These are phyloP conservation scores for Apophysomyces variabilis DNA, from an alignment of 371 early-diverging fungal species.

Conservation along the genomic window DNA sequence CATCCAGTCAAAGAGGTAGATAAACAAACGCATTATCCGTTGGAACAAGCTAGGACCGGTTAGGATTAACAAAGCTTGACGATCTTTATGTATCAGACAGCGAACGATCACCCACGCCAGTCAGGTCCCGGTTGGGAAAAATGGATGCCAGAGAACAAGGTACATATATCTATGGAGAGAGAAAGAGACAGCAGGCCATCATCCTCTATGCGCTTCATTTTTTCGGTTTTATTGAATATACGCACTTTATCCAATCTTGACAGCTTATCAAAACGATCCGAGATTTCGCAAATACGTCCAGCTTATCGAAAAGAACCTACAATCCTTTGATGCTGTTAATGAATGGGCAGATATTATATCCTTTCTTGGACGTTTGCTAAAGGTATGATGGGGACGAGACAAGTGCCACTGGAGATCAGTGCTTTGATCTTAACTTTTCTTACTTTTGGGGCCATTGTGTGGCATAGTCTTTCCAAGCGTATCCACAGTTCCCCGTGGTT, in stretches of 20 bases:
- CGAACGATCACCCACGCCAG: not conserved
- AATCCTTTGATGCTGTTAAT: conserved; percentile 89
- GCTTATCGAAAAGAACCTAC: conserved; percentile 83
- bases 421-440: too few relatives aligned
- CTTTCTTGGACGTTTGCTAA: conserved; percentile 83
- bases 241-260: not conserved
- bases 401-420: too few relatives aligned
- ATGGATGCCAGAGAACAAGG: conserved; percentile 22
- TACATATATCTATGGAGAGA: not conserved
- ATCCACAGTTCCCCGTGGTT: conserved; percentile 75
- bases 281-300: conserved; percentile 82
- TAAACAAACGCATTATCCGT: not conserved
- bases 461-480: conserved; percentile 76
- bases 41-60: not conserved
- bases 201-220: not conserved
- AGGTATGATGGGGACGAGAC: conserved; percentile 49
- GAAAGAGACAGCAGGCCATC: too few relatives aligned
- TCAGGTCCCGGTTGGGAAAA: conserved; percentile 16
- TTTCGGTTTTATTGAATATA: not conserved
- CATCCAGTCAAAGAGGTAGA: conserved; percentile 1
- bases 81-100: not conserved
- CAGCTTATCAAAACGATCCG: conserved; percentile 60
- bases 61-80: not conserved
- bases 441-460: too few relatives aligned
- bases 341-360: conserved; percentile 98